phyloP scores from a whole-genome alignment of 1,284 basidiomycete genomes.

The Sporisorium reilianum region DNA sequence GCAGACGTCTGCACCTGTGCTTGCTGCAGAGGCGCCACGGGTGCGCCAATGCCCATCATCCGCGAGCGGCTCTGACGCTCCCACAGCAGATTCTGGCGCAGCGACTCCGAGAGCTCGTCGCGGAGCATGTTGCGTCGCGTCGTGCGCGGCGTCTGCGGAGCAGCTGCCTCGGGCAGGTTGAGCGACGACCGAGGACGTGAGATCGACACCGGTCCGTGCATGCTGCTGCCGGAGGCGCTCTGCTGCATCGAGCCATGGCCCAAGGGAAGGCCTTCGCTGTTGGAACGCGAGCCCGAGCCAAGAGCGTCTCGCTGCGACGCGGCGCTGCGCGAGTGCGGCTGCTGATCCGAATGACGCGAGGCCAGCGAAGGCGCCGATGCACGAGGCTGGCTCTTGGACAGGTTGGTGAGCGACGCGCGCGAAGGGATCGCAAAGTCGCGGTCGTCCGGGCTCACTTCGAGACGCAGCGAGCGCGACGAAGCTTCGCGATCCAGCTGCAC shows the following conservation, averaged over 20 bases:
- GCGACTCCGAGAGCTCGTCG: slow-evolving; percentile 85
- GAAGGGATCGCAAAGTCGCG: slow-evolving; percentile 51
- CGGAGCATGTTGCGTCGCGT: slow-evolving; percentile 85
- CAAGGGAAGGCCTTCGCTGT: slow-evolving; percentile 44
- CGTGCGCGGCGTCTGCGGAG: slow-evolving; percentile 84
- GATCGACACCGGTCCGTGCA: slow-evolving; percentile 38
- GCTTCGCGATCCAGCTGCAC: slow-evolving; percentile 33
- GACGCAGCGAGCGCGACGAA: slow-evolving; percentile 46
- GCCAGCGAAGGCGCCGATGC: slow-evolving; percentile 44
- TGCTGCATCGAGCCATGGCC: slow-evolving; percentile 23
- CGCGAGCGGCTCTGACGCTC: slow-evolving; percentile 73
- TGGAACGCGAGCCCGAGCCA: slow-evolving; percentile 46
- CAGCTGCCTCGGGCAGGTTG: slow-evolving; percentile 68
- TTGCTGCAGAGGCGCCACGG: slow-evolving; percentile 26
- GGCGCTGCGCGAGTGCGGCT: slow-evolving; percentile 8
- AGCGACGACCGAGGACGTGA: slow-evolving; percentile 43
- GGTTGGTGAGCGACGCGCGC: slow-evolving; percentile 31
- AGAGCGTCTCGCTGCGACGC: slow-evolving; percentile 25
- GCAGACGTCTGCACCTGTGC: slow-evolving; percentile 18
- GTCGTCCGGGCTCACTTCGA: slow-evolving; percentile 51
- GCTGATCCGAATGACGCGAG: slow-evolving; percentile 45
- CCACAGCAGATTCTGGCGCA: slow-evolving; percentile 85
- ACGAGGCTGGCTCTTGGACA: slow-evolving; percentile 28
- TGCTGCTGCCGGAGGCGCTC: slow-evolving; percentile 11
- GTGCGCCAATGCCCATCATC: slow-evolving; percentile 63